Evolutionary conservation across 2,329 filamentous ascomycete species (phyloP).

Genomic region (Corynespora cassiicola): DNA sequence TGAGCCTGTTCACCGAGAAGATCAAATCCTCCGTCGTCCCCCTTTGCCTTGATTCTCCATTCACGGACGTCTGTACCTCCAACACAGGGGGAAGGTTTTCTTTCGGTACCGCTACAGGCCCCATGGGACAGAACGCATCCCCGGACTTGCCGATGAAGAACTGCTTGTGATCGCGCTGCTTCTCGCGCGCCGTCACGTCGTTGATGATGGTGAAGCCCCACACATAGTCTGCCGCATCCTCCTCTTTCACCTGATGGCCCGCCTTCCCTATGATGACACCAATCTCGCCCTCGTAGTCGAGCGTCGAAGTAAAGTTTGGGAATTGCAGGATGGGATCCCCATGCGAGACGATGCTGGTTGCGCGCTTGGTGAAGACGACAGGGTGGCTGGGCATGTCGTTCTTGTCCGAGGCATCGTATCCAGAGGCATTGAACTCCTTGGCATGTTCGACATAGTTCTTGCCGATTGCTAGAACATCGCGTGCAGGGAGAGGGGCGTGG

Average conservation of each 20-base stretch:
- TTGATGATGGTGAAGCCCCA: constrained; percentile 65
- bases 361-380: constrained; percentile 63
- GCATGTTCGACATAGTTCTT: constrained; percentile 66
- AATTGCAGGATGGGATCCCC: constrained; percentile 57
- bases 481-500: constrained; percentile 54
- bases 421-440: constrained; percentile 63
- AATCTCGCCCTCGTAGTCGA: constrained; percentile 65
- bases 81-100: constrained; percentile 52
- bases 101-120: constrained; percentile 59
- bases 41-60: constrained; percentile 56
- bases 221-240: constrained; percentile 58
- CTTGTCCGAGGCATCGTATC: constrained; percentile 64
- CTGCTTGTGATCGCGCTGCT: constrained; percentile 58
- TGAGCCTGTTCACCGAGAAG: constrained; percentile 53
- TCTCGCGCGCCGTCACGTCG: constrained; percentile 30
- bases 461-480: constrained; percentile 62
- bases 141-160: constrained; percentile 65
- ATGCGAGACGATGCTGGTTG: constrained; percentile 59
- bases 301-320: constrained; percentile 54
- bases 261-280: constrained; percentile 62
- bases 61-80: constrained; percentile 53
- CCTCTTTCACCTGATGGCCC: constrained; percentile 52
- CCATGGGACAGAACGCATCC: constrained; percentile 65
- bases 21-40: constrained; percentile 54
- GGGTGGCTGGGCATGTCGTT: constrained; percentile 59